Conservation (phyloP, 139 green algal species). For the Closterium sp. region DNA sequence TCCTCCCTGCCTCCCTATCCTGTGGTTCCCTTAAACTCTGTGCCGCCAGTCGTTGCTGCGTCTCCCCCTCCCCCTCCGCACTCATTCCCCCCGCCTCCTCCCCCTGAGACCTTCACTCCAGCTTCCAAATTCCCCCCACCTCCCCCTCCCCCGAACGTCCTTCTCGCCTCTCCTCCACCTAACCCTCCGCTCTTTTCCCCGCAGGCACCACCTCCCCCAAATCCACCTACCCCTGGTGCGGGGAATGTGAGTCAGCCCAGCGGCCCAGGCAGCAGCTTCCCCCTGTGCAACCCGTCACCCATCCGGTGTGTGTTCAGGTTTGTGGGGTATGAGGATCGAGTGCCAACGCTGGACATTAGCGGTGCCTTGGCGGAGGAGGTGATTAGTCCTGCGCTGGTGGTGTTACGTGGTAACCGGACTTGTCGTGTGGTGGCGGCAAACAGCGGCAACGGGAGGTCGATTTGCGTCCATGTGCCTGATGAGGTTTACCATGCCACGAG, state of each 20-base stretch:
- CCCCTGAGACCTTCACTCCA: background rate
- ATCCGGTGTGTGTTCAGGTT: background rate
- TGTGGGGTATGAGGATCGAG: background rate
- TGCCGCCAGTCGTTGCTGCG: background rate
- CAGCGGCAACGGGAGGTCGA: background rate
- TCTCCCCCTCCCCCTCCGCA: background rate
- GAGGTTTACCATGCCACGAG: background rate
- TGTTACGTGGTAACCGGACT: background rate
- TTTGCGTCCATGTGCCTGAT: background rate
- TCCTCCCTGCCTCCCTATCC: background rate
- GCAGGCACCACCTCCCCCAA: background rate
- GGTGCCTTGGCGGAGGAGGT: background rate
- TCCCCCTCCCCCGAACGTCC: background rate
- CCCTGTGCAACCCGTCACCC: background rate
- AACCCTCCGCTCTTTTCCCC: background rate
- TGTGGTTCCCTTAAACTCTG: background rate
- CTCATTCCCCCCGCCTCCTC: background rate
- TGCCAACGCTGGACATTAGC: background rate
- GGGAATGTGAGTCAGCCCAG: background rate
- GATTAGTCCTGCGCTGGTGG: background rate
- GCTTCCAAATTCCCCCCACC: background rate
- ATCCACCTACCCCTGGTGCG: background rate
- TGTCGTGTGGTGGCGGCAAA: background rate
- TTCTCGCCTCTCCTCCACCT: background rate
- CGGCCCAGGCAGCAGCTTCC: background rate